These are phyloP conservation scores for Warburgia ugandensis DNA, from an alignment of 164 flowering plant species.

Conservation along the genomic window DNA sequence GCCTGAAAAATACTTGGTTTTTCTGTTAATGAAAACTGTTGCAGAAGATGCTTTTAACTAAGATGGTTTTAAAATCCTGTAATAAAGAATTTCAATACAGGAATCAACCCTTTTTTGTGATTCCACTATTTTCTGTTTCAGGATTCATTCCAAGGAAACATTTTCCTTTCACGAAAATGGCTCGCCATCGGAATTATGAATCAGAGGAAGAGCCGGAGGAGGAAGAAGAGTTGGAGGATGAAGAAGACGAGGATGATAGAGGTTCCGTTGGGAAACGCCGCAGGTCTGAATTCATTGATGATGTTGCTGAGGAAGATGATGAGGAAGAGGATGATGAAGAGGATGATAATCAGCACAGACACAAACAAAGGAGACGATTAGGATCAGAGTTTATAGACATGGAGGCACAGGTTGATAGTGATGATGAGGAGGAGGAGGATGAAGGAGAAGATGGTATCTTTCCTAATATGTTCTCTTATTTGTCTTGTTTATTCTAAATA, in stretches of 20 bases:
- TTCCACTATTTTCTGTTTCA: too few species aligned
- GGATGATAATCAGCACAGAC: slow-evolving; percentile 10
- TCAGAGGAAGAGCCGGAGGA: slow-evolving; percentile 37
- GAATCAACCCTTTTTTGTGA: too few species aligned
- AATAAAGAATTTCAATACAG: too few species aligned
- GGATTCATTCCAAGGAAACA: too few species aligned
- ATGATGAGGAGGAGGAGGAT: slow-evolving; percentile 66
- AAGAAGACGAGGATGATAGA: slow-evolving; percentile 12
- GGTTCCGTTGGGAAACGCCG: slow-evolving; percentile 30
- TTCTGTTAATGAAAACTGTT: too few species aligned
- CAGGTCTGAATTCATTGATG: slow-evolving; percentile 67
- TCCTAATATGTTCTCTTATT: too few species aligned
- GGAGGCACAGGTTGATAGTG: slow-evolving; percentile 49
- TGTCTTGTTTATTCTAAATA: not conserved
- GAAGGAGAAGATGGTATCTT: slow-evolving; percentile 61
- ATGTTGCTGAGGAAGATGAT: slow-evolving; percentile 61
- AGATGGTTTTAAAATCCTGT: too few species aligned
- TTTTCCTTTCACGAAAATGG: slow-evolving; percentile 10
- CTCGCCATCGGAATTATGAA: slow-evolving; percentile 24
- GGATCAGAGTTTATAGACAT: slow-evolving; percentile 38
- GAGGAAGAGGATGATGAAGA: slow-evolving; percentile 60
- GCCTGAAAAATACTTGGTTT: too few species aligned
- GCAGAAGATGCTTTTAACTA: too few species aligned
- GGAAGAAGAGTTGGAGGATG: slow-evolving; percentile 33
- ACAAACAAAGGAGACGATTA: slow-evolving; percentile 21